phyloP scores from a whole-genome alignment of 2,329 filamentous ascomycete genomes.

The Fusarium brevicatenulatum region DNA sequence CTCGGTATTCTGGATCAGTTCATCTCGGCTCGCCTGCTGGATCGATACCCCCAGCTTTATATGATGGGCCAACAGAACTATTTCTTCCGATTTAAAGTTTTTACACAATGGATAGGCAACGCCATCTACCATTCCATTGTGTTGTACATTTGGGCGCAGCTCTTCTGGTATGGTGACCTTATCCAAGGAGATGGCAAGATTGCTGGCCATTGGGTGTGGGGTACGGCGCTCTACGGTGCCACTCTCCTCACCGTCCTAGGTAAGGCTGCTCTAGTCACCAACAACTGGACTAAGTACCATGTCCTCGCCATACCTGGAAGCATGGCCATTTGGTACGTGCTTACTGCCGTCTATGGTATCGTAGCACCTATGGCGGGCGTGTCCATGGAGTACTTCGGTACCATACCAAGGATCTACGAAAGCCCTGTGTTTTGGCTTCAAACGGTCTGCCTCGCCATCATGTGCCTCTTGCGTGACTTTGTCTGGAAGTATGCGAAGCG shows the following conservation, averaged over 20 bases:
- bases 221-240: constrained; percentile 91
- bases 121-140: constrained; percentile 96
- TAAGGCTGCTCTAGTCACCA: constrained; percentile 94
- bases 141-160: constrained; percentile 85
- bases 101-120: constrained; percentile 91
- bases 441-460: constrained; percentile 78
- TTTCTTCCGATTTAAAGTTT: constrained; percentile 94
- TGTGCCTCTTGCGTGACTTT: constrained; percentile 90
- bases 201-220: constrained; percentile 98
- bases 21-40: constrained; percentile 90
- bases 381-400: constrained; percentile 84
- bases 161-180: constrained; percentile 85
- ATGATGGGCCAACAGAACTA: constrained; percentile 89
- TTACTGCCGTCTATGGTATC: constrained; percentile 87
- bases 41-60: constrained; percentile 96
- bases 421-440: constrained; percentile 93
- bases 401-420: constrained; percentile 82
- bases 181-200: constrained; percentile 81
- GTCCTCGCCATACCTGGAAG: constrained; percentile 95
- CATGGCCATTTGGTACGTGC: constrained; percentile 89
- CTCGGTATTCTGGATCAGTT: constrained; percentile 98
- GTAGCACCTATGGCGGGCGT: constrained; percentile 85
- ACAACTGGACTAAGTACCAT: constrained; percentile 99
- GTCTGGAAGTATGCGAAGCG: constrained; percentile 97
- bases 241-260: constrained; percentile 93